phyloP scores from a whole-genome alignment of 2,329 filamentous ascomycete species.

The Pseudogymnoascus sp. region DNA sequence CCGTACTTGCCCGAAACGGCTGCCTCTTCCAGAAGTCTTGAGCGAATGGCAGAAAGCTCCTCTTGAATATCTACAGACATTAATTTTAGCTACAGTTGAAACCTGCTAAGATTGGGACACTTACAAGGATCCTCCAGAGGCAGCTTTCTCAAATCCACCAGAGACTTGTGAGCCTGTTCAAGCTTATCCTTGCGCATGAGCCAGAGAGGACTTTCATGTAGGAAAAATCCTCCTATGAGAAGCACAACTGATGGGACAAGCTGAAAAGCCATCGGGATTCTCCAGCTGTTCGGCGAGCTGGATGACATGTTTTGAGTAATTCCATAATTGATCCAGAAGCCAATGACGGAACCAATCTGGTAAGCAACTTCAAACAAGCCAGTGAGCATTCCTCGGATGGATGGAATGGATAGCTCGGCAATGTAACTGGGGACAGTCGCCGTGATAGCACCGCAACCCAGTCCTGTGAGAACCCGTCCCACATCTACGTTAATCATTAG shows the following conservation, averaged over 20 bases:
- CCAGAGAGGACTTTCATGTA: constrained; percentile 52
- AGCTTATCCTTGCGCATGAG: constrained; percentile 40
- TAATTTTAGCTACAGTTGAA: not conserved
- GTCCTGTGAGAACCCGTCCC: constrained; percentile 31
- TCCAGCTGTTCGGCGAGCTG: constrained; percentile 20
- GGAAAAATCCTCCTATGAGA: constrained; percentile 48
- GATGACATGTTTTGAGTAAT: constrained; percentile 26
- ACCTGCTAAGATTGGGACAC: not conserved
- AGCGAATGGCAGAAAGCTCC: not conserved
- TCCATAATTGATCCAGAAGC: constrained; percentile 33
- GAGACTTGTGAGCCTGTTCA: not conserved
- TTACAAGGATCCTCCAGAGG: not conserved
- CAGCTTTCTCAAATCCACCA: not conserved
- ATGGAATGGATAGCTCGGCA: constrained; percentile 28
- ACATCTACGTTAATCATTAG: constrained; percentile 22
- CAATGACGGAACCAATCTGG: constrained; percentile 30
- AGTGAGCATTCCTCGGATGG: constrained; percentile 30
- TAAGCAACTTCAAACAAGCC: constrained; percentile 28
- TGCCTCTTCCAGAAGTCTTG: not conserved
- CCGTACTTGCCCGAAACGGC: not conserved
- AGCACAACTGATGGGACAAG: constrained; percentile 47
- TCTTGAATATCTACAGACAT: not conserved
- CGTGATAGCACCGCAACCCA: constrained; percentile 30
- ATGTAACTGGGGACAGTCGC: constrained; percentile 31
- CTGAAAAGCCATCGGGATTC: constrained; percentile 45